Percentiles rank a stretch among this genome's conserved stretches.
phyloP scores from a whole-genome alignment of 495 filamentous ascomycete genomes.

The Penicillium antarcticum region DNA sequence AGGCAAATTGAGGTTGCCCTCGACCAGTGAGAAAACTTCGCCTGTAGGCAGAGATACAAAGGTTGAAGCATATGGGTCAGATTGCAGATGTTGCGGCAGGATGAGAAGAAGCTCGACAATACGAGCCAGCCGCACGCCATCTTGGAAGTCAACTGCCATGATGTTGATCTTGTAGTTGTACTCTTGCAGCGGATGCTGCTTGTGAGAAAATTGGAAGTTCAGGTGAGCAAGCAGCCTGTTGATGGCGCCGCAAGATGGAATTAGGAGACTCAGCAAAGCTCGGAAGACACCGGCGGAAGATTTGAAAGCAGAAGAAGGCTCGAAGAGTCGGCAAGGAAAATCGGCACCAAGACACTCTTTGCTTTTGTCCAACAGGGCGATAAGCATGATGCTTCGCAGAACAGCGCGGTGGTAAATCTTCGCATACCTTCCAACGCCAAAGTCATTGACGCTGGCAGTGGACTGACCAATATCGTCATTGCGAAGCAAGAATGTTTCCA shows the following conservation, averaged over 20 bases:
- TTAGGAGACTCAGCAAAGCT: conserved; percentile 47
- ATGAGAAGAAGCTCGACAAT: conserved; percentile 60
- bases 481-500: conserved; percentile 56
- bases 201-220: conserved; percentile 50
- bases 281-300: conserved; percentile 54
- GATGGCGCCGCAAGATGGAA: conserved; percentile 61
- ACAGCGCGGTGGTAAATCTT: conserved; percentile 55
- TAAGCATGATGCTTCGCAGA: conserved; percentile 58
- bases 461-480: conserved; percentile 50
- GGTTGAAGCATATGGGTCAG: conserved; percentile 1
- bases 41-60: conserved; percentile 10
- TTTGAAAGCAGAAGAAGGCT: conserved; percentile 49
- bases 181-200: conserved; percentile 58
- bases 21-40: conserved; percentile 10
- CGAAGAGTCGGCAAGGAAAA: conserved; percentile 43
- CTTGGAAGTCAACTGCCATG: conserved; percentile 61
- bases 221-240: conserved; percentile 52
- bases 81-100: conserved; percentile 21
- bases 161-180: conserved; percentile 57
- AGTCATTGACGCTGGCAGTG: conserved; percentile 10
- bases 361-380: conserved; percentile 57
- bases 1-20: conserved; percentile 25
- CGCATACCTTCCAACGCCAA: conserved; percentile 35
- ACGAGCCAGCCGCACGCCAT: conserved; percentile 58
- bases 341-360: conserved; percentile 20